These are phyloP conservation scores for Cercophora newfieldiana DNA, from an alignment of 495 filamentous ascomycete species.

Conservation along the genomic window DNA sequence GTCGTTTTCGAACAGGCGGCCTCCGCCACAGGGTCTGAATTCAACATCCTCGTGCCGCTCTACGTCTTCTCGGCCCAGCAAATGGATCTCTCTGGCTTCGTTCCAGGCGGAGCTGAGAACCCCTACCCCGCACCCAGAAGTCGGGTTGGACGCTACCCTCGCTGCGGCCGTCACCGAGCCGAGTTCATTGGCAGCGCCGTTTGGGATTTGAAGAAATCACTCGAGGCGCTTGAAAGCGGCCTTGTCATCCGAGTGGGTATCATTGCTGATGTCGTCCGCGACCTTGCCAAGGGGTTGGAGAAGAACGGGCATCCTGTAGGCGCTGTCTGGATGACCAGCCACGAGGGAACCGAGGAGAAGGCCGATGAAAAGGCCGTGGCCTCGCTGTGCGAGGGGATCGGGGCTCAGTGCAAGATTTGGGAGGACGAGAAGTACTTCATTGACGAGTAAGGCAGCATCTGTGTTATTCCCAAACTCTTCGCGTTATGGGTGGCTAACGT, in stretches of 20 bases:
- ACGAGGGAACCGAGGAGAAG: slow-evolving; percentile 66
- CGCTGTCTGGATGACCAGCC: slow-evolving; percentile 67
- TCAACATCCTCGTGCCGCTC: slow-evolving; percentile 67
- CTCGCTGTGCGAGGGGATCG: slow-evolving; percentile 45
- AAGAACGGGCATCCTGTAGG: slow-evolving; percentile 46
- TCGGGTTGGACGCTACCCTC: slow-evolving; percentile 59
- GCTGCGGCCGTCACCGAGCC: slow-evolving; percentile 66
- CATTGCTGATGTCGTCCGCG: slow-evolving; percentile 52
- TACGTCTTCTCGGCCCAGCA: slow-evolving; percentile 65
- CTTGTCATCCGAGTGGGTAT: slow-evolving; percentile 64
- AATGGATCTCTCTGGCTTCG: slow-evolving; percentile 69
- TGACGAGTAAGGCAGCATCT: slow-evolving; percentile 58
- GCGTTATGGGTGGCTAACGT: not conserved
- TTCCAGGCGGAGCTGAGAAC: slow-evolving; percentile 42
- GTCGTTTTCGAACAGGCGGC: slow-evolving; percentile 60
- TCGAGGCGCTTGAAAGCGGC: slow-evolving; percentile 56
- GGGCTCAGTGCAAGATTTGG: slow-evolving; percentile 59
- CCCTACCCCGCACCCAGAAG: slow-evolving; percentile 63
- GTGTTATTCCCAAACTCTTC: not conserved
- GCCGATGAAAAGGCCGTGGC: slow-evolving; percentile 56
- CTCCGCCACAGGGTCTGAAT: slow-evolving; percentile 47
- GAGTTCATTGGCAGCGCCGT: slow-evolving; percentile 67
- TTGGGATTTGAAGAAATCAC: slow-evolving; percentile 62
- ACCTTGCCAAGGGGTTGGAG: slow-evolving; percentile 50
- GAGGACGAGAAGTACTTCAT: slow-evolving; percentile 73